Evolutionary conservation across 805 yeast species (phyloP).

Genomic region (Torulaspora quercuum): DNA sequence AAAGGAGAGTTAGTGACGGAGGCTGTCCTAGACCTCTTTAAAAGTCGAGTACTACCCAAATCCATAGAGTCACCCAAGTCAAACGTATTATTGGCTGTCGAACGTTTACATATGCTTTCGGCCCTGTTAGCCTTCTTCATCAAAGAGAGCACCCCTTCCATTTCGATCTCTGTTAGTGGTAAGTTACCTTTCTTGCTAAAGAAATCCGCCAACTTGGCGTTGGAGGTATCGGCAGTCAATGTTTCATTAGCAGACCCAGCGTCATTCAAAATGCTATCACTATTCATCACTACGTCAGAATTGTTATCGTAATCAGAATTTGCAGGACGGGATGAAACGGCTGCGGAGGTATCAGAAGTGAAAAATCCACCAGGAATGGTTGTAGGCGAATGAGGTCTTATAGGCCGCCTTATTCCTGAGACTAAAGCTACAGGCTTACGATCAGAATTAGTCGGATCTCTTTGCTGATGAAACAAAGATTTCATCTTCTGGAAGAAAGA

Average conservation of each 20-base stretch:
- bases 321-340: background rate
- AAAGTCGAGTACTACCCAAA: conserved; percentile 11
- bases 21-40: conserved; percentile 15
- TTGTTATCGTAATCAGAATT: background rate
- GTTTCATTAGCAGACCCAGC: conserved; percentile 16
- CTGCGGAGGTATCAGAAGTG: conserved; percentile 14
- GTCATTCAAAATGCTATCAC: no score
- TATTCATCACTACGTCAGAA: no score
- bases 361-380: conserved; percentile 33
- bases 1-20: conserved; percentile 15
- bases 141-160: conserved; percentile 74
- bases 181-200: conserved; percentile 69
- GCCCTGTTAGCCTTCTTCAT: conserved; percentile 36
- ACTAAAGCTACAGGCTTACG: background rate
- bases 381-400: conserved; percentile 1
- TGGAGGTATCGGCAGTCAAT: conserved; percentile 42
- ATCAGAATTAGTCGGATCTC: background rate
- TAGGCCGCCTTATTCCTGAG: no score
- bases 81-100: conserved; percentile 1
- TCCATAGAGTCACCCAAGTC: conserved; percentile 7
- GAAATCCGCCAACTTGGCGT: conserved; percentile 62
- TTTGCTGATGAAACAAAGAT: conserved; percentile 6
- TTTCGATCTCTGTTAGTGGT: conserved; percentile 71
- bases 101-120: conserved; percentile 8
- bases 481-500: conserved; percentile 12